phyloP scores from a whole-genome alignment of 257 asterid genomes.

The Thymus quinquecostatus region DNA sequence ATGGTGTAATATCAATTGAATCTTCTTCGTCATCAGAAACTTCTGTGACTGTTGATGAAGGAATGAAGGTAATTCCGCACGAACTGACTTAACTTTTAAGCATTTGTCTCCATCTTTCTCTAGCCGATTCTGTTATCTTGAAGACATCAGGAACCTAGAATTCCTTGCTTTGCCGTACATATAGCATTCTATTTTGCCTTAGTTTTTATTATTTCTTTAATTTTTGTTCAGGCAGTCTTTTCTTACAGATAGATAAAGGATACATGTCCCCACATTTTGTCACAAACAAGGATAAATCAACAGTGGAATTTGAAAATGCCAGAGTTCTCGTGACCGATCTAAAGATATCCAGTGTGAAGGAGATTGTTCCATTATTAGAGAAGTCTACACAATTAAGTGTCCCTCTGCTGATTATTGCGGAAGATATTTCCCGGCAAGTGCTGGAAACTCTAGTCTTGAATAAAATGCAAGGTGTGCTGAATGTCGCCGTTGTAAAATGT shows the following conservation, averaged over 20 bases:
- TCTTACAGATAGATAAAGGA: slow-evolving; percentile 96
- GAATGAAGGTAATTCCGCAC: slow-evolving; percentile 79
- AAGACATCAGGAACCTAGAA: slow-evolving; percentile 1
- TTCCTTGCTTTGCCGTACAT: neutral
- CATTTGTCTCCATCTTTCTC: neutral
- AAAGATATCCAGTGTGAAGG: slow-evolving; percentile 61
- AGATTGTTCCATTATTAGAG: slow-evolving; percentile 89
- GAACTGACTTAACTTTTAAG: slow-evolving; percentile 10
- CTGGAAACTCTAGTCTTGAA: slow-evolving; percentile 80
- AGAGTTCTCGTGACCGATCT: slow-evolving; percentile 90
- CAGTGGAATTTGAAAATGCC: slow-evolving; percentile 83
- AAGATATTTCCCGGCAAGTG: slow-evolving; percentile 76
- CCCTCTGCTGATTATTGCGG: slow-evolving; percentile 88
- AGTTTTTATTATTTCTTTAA: slow-evolving; percentile 57
- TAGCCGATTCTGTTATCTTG: slow-evolving; percentile 12
- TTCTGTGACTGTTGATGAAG: slow-evolving; percentile 79
- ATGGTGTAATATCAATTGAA: slow-evolving; percentile 83
- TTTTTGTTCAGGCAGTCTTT: slow-evolving; percentile 81
- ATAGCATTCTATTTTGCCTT: slow-evolving; percentile 35
- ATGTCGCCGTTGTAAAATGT: slow-evolving; percentile 84
- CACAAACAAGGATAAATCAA: slow-evolving; percentile 72
- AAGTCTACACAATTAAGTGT: slow-evolving; percentile 88
- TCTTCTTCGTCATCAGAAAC: slow-evolving; percentile 86
- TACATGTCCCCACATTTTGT: slow-evolving; percentile 91
- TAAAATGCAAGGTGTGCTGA: slow-evolving; percentile 75